Evolutionary conservation across 1,284 basidiomycete genomes (phyloP).

Genomic region (Stygiomarasmius scandens): DNA sequence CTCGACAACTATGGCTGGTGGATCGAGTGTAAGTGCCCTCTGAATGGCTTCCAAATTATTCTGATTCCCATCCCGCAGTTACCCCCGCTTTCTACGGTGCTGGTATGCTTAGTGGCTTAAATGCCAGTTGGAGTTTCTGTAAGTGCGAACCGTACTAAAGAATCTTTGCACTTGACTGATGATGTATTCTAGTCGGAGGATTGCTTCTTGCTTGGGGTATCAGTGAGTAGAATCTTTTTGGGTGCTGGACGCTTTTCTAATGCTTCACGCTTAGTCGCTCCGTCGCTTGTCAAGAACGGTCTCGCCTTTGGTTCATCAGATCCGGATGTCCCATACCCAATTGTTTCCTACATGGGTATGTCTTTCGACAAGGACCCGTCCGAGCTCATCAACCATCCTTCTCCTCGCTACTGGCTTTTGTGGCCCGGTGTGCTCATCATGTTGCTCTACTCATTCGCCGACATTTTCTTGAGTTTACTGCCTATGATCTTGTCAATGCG

Average conservation of each 20-base stretch:
- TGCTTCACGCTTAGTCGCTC: conserved; percentile 43
- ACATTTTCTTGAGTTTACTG: conserved; percentile 41
- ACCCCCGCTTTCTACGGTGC: conserved; percentile 72
- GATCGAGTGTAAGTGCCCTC: conserved; percentile 43
- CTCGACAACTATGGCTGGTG: conserved; percentile 63
- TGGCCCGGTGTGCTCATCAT: conserved; percentile 69
- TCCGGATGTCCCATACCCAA: conserved; percentile 44
- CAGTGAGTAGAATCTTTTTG: conserved; percentile 33
- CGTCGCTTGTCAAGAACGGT: conserved; percentile 56
- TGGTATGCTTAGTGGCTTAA: conserved; percentile 68
- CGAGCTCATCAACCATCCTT: conserved; percentile 45
- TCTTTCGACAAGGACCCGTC: conserved; percentile 44
- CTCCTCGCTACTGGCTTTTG: conserved; percentile 70
- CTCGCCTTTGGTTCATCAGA: conserved; percentile 45
- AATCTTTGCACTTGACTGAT: too few relatives aligned
- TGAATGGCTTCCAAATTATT: conserved; percentile 7
- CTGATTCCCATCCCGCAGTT: conserved; percentile 37
- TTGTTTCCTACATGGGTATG: conserved; percentile 45
- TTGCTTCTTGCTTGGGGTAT: conserved; percentile 66
- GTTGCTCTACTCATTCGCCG: conserved; percentile 53
- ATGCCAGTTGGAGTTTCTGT: conserved; percentile 69
- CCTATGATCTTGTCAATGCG: conserved; percentile 34
- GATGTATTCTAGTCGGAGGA: conserved; percentile 44
- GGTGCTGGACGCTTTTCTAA: background rate
- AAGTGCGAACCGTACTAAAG: conserved; percentile 21